Evolutionary conservation across 2,329 filamentous ascomycete genomes (phyloP), one percentile per base, ranked within the genome.

Genomic region (Cladosporium cucumerinum): DNA sequence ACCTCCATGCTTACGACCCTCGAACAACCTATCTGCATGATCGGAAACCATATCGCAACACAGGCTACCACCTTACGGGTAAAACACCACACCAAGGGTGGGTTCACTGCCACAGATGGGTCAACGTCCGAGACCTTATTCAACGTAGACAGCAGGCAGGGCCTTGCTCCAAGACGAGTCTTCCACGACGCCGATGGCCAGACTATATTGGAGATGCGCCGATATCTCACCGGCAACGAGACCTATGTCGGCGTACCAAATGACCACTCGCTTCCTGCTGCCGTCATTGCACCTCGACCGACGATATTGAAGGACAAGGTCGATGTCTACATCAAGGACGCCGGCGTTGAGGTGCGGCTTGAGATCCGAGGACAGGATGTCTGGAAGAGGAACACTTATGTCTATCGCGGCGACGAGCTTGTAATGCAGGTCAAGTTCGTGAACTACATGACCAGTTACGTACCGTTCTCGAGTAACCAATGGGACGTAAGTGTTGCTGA

Each of bases 401-500:
- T 61, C 30, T 61, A 61, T 21, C 16, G 12, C 14, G 59, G 59
- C 12, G 23, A 61, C 30, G 32, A 52, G 26, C 21, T 61, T 7
- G 48, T 52, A 2, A 61, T 52, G 48, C 59, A 52, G n/a, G n/a
- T 61, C 10, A 34, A 34, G 46, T 43, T 61, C 21, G 59, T 61
- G 32, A 52, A 61, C 7, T 61, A 28, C 16, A 8, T 43, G 5
- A 61, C 59, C 18, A 43, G 21, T 28, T 61, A 61, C 23, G 59
- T 61, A n/a, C 59, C 59, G 7, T 61, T 61, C 18, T 52, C 46
- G 46, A 61, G 59, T 25, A 61, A 52, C 18, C 46, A 61, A 23
- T 61, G 59, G 59, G 59, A 54, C 21, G 46, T 61, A 7, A 12
- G 12, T 2, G 48, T 61, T 28, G 46, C 59, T 12, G 7, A 61